These are phyloP conservation scores for Diplodia intermedia DNA, from an alignment of 2,329 filamentous ascomycete genomes.

Conservation along the genomic window DNA sequence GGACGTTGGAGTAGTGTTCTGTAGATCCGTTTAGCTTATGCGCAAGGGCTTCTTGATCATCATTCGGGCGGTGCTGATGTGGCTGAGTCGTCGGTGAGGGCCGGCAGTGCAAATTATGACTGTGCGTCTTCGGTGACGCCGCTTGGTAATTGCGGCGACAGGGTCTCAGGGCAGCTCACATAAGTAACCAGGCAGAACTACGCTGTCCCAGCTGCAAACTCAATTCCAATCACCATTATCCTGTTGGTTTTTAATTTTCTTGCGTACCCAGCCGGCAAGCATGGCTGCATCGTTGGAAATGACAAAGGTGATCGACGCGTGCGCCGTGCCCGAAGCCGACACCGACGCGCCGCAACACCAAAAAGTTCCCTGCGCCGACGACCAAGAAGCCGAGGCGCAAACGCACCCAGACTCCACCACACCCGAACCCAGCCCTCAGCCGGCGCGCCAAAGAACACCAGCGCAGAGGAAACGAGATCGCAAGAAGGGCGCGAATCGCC, in stretches of 20 bases:
- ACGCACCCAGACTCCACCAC: not conserved
- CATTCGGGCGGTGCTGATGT: slow-evolving; percentile 23
- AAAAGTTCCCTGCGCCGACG: slow-evolving; percentile 14
- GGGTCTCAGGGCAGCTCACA: not conserved
- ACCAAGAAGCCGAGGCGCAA: not conserved
- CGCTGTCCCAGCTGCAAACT: not conserved
- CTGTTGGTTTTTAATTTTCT: not conserved
- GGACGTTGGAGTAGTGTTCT: slow-evolving; percentile 28
- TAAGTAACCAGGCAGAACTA: not conserved
- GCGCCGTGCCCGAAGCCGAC: slow-evolving; percentile 17
- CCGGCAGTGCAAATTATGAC: slow-evolving; percentile 1
- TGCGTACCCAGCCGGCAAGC: not conserved
- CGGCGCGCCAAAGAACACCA: not conserved
- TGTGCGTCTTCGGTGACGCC: slow-evolving; percentile 22
- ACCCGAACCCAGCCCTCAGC: not conserved
- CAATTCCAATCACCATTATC: not conserved
- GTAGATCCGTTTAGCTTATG: slow-evolving; percentile 27
- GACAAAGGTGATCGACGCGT: slow-evolving; percentile 19
- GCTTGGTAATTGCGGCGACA: slow-evolving; percentile 20
- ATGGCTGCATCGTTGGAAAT: slow-evolving; percentile 12
- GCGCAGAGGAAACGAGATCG: slow-evolving; percentile 2
- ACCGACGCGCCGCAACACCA: slow-evolving; percentile 27
- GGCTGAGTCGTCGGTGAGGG: slow-evolving; percentile 20
- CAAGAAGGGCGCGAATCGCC: slow-evolving; percentile 5
- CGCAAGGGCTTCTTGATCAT: slow-evolving; percentile 7